Conservation (phyloP, 768 basidiomycete species). For the Dentipellis sp. region DNA sequence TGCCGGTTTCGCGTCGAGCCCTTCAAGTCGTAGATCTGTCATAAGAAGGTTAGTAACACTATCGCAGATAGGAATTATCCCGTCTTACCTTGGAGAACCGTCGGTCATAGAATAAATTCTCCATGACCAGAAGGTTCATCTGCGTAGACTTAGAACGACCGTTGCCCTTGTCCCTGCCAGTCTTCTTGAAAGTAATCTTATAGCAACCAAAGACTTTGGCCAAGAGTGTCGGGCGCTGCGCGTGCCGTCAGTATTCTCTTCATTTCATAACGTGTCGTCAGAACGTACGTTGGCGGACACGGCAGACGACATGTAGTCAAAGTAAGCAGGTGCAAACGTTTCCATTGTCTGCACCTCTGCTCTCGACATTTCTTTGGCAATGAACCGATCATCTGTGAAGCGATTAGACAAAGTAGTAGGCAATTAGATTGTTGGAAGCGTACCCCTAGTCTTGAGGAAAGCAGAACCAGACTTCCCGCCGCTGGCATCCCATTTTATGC, state of each 20-base stretch:
- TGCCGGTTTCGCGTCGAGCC: slow-evolving; percentile 92
- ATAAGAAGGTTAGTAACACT: not conserved
- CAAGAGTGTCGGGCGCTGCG: slow-evolving; percentile 82
- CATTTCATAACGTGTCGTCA: not conserved
- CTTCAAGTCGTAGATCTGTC: slow-evolving; percentile 92
- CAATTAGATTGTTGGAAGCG: slow-evolving; percentile 8
- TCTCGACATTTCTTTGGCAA: slow-evolving; percentile 90
- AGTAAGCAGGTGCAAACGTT: slow-evolving; percentile 94
- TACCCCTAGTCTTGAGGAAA: slow-evolving; percentile 92
- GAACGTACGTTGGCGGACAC: slow-evolving; percentile 68
- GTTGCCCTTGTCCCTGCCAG: slow-evolving; percentile 54
- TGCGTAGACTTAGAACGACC: slow-evolving; percentile 73
- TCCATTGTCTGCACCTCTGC: slow-evolving; percentile 93
- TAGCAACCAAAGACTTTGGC: slow-evolving; percentile 98
- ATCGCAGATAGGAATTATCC: not conserved
- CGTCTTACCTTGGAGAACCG: slow-evolving; percentile 72
- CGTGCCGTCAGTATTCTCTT: too few species aligned
- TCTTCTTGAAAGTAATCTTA: slow-evolving; percentile 84
- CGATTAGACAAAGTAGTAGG: not conserved
- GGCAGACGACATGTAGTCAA: slow-evolving; percentile 96
- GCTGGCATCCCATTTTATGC: slow-evolving; percentile 91
- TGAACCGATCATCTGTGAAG: slow-evolving; percentile 86
- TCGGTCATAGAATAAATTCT: slow-evolving; percentile 91
- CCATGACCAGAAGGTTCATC: slow-evolving; percentile 97
- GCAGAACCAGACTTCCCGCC: slow-evolving; percentile 97